Conservation (phyloP, 768 basidiomycete species). For the Amylocystis lapponica region DNA sequence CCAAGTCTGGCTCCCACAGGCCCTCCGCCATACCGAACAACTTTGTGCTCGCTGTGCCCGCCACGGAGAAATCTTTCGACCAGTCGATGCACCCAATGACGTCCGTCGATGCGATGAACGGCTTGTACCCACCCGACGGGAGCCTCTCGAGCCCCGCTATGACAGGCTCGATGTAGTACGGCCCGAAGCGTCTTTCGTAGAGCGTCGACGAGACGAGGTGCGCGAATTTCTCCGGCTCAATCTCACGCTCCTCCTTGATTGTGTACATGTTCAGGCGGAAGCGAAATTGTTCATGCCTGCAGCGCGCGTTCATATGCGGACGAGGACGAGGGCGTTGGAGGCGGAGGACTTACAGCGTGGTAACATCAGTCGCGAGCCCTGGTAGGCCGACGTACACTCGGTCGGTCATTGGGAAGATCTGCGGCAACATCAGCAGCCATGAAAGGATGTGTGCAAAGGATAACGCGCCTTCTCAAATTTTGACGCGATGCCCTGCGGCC, state of each 20-base stretch:
- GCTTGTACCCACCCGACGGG: slow-evolving; percentile 66
- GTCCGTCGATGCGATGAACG: slow-evolving; percentile 95
- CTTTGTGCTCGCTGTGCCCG: slow-evolving; percentile 89
- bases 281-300: slow-evolving; percentile 83
- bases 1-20: slow-evolving; percentile 96
- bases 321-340: too few relatives aligned
- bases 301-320: too few relatives aligned
- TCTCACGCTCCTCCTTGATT: slow-evolving; percentile 97
- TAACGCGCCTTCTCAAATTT: slow-evolving; percentile 89
- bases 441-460: neutral
- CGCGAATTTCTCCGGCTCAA: slow-evolving; percentile 93
- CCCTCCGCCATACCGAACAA: slow-evolving; percentile 97
- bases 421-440: slow-evolving; percentile 14
- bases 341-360: slow-evolving; percentile 66
- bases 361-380: slow-evolving; percentile 90
- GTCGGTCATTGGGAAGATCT: slow-evolving; percentile 95
- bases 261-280: slow-evolving; percentile 98
- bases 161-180: slow-evolving; percentile 95
- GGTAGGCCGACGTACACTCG: slow-evolving; percentile 88
- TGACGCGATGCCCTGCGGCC: slow-evolving; percentile 77
- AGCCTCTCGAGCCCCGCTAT: slow-evolving; percentile 84
- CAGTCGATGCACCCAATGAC: slow-evolving; percentile 91
- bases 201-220: slow-evolving; percentile 93
- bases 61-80: slow-evolving; percentile 95
- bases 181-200: slow-evolving; percentile 93